A percentile compares a stretch with the other conserved stretches of the same genome.
phyloP scores from a whole-genome alignment of 2,329 filamentous ascomycete genomes.

The Didymella lethalis region DNA sequence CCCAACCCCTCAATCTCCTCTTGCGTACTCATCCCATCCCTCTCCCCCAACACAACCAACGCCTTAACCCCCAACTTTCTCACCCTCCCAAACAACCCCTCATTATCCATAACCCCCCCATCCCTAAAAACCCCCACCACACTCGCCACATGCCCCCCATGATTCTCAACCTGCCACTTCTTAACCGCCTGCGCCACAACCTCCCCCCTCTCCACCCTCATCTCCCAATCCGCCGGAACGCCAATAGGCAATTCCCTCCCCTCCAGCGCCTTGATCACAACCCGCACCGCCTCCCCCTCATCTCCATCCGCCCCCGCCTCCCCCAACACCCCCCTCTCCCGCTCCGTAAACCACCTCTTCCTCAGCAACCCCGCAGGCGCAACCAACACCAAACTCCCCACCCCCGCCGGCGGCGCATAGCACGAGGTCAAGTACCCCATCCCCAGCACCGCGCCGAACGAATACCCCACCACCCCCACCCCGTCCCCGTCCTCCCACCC shows the following conservation, averaged over 20 bases:
- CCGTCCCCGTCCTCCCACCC: slow-evolving; percentile 46
- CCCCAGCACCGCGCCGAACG: slow-evolving; percentile 56
- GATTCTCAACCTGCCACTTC: slow-evolving; percentile 59
- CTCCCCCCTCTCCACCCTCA: slow-evolving; percentile 53
- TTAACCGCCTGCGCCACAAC: slow-evolving; percentile 58
- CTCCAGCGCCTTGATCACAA: slow-evolving; percentile 54
- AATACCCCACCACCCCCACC: slow-evolving; percentile 59
- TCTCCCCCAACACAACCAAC: slow-evolving; percentile 49
- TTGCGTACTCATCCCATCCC: slow-evolving; percentile 48
- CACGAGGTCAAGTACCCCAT: not conserved
- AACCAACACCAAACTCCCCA: slow-evolving; percentile 41
- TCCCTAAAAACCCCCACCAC: slow-evolving; percentile 59
- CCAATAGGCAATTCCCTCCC: slow-evolving; percentile 49
- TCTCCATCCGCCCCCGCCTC: slow-evolving; percentile 8
- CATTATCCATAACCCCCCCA: slow-evolving; percentile 53
- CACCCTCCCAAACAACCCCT: slow-evolving; percentile 44
- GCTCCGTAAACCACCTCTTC: not conserved
- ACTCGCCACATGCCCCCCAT: slow-evolving; percentile 56
- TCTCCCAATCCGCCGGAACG: slow-evolving; percentile 57
- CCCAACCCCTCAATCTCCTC: slow-evolving; percentile 46
- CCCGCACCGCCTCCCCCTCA: slow-evolving; percentile 46
- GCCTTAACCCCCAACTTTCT: slow-evolving; percentile 33
- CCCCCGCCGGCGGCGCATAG: too few species aligned
- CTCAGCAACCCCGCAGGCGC: slow-evolving; percentile 57
- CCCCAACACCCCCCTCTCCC: not conserved